phyloP scores from a whole-genome alignment of 108 stramenopile genomes.

The Cafeteria roenbergensis region DNA sequence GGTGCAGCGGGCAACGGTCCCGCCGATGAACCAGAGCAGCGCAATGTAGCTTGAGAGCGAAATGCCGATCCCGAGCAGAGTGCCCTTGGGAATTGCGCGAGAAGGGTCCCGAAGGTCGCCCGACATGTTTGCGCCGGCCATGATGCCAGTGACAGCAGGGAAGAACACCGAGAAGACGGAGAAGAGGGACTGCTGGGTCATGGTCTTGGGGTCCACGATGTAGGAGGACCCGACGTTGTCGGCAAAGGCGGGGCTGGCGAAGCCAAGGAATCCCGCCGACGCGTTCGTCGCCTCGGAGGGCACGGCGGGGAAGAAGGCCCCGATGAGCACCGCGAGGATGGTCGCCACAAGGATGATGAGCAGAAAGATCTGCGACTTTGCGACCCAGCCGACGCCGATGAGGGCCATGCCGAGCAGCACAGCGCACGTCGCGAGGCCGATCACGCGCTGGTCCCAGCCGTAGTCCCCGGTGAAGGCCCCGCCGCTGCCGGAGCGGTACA shows the following conservation, averaged over 20 bases:
- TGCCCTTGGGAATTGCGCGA: conserved; percentile 54
- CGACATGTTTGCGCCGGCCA: conserved; percentile 53
- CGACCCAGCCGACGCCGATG: conserved; percentile 22
- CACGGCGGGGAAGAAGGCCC: conserved; percentile 13
- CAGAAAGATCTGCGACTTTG: conserved; percentile 15
- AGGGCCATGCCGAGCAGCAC: conserved; percentile 13
- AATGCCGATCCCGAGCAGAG: conserved; percentile 29
- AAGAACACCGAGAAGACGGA: conserved; percentile 52
- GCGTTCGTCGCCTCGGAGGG: conserved; percentile 7
- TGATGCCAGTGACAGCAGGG: conserved; percentile 63
- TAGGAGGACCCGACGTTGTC: background rate
- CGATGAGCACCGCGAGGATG: conserved; percentile 10
- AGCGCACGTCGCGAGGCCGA: conserved; percentile 14
- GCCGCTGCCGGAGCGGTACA: background rate
- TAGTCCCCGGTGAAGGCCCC: conserved; percentile 6
- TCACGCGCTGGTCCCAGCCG: conserved; percentile 14
- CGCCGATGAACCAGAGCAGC: conserved; percentile 44
- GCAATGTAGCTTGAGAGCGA: conserved; percentile 40
- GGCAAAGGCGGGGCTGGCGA: conserved; percentile 18
- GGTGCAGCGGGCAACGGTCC: conserved; percentile 26
- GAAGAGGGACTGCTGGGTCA: conserved; percentile 8
- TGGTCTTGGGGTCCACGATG: background rate
- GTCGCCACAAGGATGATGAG: conserved; percentile 17
- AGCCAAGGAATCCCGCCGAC: conserved; percentile 13
- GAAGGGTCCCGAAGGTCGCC: conserved; percentile 50